Base-by-base conservation (phyloP, 2,329 filamentous ascomycete genomes). In the Aspergillus melleus region DNA sequence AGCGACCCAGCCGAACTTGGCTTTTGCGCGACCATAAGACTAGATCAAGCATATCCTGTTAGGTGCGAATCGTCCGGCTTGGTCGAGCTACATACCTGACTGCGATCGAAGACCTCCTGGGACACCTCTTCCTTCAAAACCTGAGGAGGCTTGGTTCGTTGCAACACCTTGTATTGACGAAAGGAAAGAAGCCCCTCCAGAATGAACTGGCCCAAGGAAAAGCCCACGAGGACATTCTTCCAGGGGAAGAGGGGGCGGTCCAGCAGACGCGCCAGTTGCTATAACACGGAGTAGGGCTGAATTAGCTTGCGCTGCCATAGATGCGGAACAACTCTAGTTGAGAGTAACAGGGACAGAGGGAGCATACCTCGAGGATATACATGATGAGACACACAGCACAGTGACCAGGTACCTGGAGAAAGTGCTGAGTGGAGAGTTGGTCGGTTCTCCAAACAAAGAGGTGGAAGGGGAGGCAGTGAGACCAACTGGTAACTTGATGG, bases 141-240 rank as follows among this genome's bases (percentile, higher is more conserved):
- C 78, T 92, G 90, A 60, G 95, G 95, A 10, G 92, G 87, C 64
- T 87, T 90, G 12, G 85, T 91, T 67, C 87, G 87, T 74, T 94
- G 87, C 62, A 98, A 84, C 58, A 97, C 87, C 67, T 88, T 86
- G 77, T 97, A 98, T 77, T 99, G 95, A 59, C 95, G 91, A 68
- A 91, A 81, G 26, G 92, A 92, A 55, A 99, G 87, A 79, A 94
- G 91, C 49, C 91, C 88, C 77, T 99, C 95, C 72, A 99, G 88
- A 57, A 92, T 80, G 76, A 91, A 98, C 75, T 99, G 92, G 62
- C 90, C 92, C 70, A 98, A 76, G 30, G 92, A 96, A 81, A 99
- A 99, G 71, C 92, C 91, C 69, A 98, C 86, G 71, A 99, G 93
- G 70, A 99, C 87, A 76, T 88, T 90, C 86, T 97, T 99, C 95